Evolutionary conservation across 2,329 filamentous ascomycete species (phyloP).

Genomic region (Aspergillus udagawae): DNA sequence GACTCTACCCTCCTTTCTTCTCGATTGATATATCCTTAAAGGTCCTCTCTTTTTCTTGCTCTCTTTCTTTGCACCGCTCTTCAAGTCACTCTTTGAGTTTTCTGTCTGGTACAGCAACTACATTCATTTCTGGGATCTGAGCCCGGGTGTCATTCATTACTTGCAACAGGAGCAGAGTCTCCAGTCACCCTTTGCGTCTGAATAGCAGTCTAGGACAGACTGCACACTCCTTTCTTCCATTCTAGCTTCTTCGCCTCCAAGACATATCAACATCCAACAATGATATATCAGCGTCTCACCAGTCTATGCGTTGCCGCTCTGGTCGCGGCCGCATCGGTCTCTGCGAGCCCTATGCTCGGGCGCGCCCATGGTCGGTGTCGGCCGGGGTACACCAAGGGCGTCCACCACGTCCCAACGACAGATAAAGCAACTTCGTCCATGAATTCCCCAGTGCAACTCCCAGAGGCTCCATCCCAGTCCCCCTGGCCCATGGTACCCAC

Average conservation of each 20-base stretch:
- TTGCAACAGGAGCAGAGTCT: constrained; percentile 11
- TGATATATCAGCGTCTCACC: constrained; percentile 25
- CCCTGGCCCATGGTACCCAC: neutral
- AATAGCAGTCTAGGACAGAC: constrained; percentile 4
- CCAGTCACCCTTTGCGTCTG: constrained; percentile 10
- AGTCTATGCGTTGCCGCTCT: constrained; percentile 22
- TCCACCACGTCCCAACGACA: constrained; percentile 26
- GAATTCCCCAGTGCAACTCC: constrained; percentile 3
- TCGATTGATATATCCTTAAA: neutral
- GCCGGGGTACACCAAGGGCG: constrained; percentile 23
- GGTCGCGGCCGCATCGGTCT: constrained; percentile 20
- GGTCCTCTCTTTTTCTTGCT: neutral
- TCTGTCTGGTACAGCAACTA: constrained; percentile 22
- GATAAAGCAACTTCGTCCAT: constrained; percentile 12
- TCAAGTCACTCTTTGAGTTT: constrained; percentile 7
- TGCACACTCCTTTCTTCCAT: constrained; percentile 3
- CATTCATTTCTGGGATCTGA: constrained; percentile 21
- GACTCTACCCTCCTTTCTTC: neutral
- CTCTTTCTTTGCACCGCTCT: constrained; percentile 1
- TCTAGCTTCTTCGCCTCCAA: neutral
- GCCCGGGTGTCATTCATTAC: constrained; percentile 27
- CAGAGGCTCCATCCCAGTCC: constrained; percentile 3
- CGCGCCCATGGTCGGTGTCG: constrained; percentile 20
- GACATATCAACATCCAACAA: constrained; percentile 7
- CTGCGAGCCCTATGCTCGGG: constrained; percentile 18